Base-by-base conservation (phyloP, 495 filamentous ascomycete species). In the Aeminium ludgeri region DNA sequence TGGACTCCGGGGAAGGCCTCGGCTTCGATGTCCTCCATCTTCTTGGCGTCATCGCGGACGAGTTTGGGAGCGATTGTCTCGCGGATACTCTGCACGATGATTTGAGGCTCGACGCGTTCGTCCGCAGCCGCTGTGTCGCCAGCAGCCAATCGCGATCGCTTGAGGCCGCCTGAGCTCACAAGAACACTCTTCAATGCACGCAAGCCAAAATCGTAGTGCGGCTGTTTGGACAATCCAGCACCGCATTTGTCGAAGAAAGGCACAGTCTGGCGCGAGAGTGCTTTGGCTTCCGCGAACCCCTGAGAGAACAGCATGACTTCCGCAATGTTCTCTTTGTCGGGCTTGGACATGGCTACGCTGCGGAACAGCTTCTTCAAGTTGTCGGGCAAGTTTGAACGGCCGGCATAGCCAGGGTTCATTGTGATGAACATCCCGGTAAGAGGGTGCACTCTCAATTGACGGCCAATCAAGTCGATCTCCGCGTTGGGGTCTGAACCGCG, bases 231-330 rank as follows among this genome's bases (percentile, higher is more conserved):
- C 41, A 99, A 62, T 30, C 67, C 67, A 18, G 66, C 67, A 8
- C 80, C 61, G 61, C 91, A 99, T 47, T 74, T 73, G 53, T 99
- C 89, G 60, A 99, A 96, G 69, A 99, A 96, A 0, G 89, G 91
- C 33, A 99, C 89, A 1, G 84, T 91, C 36, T 93, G 83, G 58
- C 82, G 86, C 4, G 89, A 91, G 12, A 99, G 65, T 43, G 77
- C 66, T 61, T 95, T 95, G 20, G 89, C 89, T 56, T 91, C 80
- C 53, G 80, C 86, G 69, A 99, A 99, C 48, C 89, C 89, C 65
- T 99, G 89, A 4, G 89, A 99, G 65, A 91, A 99, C 16, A 99
- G 76, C 89, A 96, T 99, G 41, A 99, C 89, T 65, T 99, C 89
- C 13, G 89, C 80, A 61, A 99, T 99, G 46, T 96, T 81, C 58